These are phyloP conservation scores for Ustilago crameri DNA, from an alignment of 1,284 basidiomycete genomes.

Conservation along the genomic window DNA sequence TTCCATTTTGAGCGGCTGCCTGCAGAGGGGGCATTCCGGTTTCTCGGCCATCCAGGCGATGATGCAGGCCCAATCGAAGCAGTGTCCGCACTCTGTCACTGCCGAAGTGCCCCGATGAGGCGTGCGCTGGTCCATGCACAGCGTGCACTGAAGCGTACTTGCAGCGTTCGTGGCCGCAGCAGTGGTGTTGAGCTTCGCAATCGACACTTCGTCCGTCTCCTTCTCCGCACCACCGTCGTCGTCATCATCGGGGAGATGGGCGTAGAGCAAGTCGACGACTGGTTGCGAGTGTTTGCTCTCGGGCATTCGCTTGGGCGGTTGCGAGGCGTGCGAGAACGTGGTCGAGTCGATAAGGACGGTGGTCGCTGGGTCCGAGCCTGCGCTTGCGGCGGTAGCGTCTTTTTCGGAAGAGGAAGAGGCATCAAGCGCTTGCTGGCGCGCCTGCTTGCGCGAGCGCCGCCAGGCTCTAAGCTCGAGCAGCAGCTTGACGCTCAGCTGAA, in stretches of 20 bases:
- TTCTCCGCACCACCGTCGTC: neutral
- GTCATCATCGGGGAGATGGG: constrained; percentile 17
- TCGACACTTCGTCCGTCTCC: constrained; percentile 1
- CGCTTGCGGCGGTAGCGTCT: neutral
- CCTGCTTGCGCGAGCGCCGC: constrained; percentile 4
- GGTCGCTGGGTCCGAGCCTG: constrained; percentile 11
- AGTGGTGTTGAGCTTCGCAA: constrained; percentile 36
- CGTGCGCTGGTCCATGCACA: constrained; percentile 65
- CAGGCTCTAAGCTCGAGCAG: constrained; percentile 21
- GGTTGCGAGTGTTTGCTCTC: neutral
- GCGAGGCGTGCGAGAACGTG: constrained; percentile 32
- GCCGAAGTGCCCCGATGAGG: constrained; percentile 72
- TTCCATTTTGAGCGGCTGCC: constrained; percentile 37
- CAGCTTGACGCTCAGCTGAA: constrained; percentile 65
- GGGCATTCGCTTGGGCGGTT: constrained; percentile 36
- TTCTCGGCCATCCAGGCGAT: constrained; percentile 89
- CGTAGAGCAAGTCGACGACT: constrained; percentile 27
- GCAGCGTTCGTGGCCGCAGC: constrained; percentile 24
- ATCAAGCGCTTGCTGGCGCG: neutral
- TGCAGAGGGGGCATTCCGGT: constrained; percentile 56
- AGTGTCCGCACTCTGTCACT: constrained; percentile 90
- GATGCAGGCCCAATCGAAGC: constrained; percentile 94
- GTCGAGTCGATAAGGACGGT: constrained; percentile 32
- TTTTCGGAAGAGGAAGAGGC: constrained; percentile 2
- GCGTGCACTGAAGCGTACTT: constrained; percentile 64